A percentile compares a stretch with the other conserved stretches of the same genome.
Evolutionary conservation across 768 basidiomycete genomes (phyloP).

Genomic region (Candolleomyces eurysporus): DNA sequence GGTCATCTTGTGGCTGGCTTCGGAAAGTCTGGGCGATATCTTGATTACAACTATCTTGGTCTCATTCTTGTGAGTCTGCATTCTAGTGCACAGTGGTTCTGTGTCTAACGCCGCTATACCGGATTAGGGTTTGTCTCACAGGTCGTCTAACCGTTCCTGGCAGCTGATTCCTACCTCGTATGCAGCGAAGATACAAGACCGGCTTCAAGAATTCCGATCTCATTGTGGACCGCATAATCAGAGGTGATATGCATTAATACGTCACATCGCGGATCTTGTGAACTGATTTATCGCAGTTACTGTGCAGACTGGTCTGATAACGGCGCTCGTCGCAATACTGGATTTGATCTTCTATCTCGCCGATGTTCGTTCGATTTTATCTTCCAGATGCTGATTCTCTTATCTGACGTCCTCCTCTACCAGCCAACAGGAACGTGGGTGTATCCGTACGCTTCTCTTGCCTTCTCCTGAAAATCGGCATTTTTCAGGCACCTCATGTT

Average conservation of each 20-base stretch:
- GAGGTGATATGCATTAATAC: conserved; percentile 11
- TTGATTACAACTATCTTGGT: conserved; percentile 16
- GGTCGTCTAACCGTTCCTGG: not conserved
- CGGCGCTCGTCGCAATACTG: conserved; percentile 17
- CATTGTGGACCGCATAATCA: conserved; percentile 22
- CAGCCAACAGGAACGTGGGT: conserved; percentile 15
- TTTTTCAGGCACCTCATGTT: conserved; percentile 33
- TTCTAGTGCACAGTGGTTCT: not conserved
- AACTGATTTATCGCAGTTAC: conserved; percentile 13
- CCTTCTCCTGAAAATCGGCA: not conserved
- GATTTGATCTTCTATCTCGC: conserved; percentile 20
- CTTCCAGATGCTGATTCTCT: not conserved
- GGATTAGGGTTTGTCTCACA: no score
- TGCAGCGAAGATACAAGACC: conserved; percentile 19
- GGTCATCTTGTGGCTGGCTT: conserved; percentile 15
- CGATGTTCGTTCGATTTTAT: conserved; percentile 16
- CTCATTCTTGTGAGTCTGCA: conserved; percentile 13
- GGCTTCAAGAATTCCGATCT: conserved; percentile 21
- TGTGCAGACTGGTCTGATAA: conserved; percentile 21
- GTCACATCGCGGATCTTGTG: not conserved
- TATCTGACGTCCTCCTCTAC: not conserved
- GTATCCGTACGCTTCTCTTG: no score
- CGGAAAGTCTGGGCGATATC: conserved; percentile 12
- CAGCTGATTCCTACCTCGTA: not conserved
- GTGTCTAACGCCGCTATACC: no score